These are phyloP conservation scores for Nicotiana undulata DNA, from an alignment of 257 asterid genomes.

Conservation along the genomic window DNA sequence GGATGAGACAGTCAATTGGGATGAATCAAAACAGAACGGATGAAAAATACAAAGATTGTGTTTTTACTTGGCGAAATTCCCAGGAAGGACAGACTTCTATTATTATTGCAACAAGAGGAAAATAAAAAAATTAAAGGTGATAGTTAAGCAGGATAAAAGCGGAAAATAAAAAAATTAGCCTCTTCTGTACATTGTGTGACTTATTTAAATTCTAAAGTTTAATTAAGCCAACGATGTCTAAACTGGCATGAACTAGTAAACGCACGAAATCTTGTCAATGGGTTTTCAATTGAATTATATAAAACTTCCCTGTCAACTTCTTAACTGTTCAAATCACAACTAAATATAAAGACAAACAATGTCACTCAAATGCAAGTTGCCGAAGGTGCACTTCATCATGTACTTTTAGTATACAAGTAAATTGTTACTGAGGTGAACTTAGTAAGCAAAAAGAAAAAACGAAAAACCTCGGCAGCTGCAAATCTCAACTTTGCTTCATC, in stretches of 20 bases:
- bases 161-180: not conserved
- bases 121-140: not conserved
- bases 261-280: not conserved
- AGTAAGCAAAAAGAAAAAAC: not conserved
- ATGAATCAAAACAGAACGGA: not conserved
- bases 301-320: too few species aligned
- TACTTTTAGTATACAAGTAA: not conserved
- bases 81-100: not conserved
- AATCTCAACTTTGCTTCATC: conserved; percentile 94
- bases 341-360: too few species aligned
- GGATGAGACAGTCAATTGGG: not conserved
- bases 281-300: too few species aligned
- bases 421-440: not conserved
- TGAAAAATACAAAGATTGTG: not conserved
- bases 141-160: not conserved
- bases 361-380: not conserved
- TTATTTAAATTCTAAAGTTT: not conserved
- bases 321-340: too few species aligned
- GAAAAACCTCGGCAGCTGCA: conserved; percentile 88
- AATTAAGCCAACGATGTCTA: not conserved
- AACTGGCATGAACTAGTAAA: not conserved
- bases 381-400: not conserved
- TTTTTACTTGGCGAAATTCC: not conserved
- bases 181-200: not conserved
- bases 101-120: not conserved